Conservation (phyloP, 2,329 filamentous ascomycete genomes). For the Microdochium paspali region DNA sequence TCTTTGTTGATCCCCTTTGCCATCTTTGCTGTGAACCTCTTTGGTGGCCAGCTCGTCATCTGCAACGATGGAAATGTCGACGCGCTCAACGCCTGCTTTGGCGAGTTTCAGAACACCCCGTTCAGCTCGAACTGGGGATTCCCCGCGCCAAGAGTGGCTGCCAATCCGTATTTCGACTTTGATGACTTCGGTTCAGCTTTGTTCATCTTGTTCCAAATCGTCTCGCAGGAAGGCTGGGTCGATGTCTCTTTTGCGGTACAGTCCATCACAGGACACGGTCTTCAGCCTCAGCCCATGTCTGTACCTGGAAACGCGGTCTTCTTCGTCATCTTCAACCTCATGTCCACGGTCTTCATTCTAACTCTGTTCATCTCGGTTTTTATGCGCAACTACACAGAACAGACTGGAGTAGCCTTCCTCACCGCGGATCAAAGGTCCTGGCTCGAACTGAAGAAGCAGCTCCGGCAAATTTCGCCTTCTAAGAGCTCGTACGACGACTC, state of each 20-base stretch:
- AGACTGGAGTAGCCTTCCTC: constrained; percentile 92
- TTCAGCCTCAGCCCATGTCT: constrained; percentile 60
- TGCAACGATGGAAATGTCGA: constrained; percentile 66
- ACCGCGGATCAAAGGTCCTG: constrained; percentile 94
- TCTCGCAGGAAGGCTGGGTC: constrained; percentile 96
- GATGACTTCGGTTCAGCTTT: constrained; percentile 90
- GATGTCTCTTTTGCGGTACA: constrained; percentile 84
- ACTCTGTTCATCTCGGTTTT: constrained; percentile 98
- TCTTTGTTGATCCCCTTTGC: constrained; percentile 94
- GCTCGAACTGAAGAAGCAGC: constrained; percentile 85
- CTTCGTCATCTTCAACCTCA: constrained; percentile 92
- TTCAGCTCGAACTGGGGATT: constrained; percentile 70
- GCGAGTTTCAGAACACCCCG: constrained; percentile 69
- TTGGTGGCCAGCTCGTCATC: constrained; percentile 67
- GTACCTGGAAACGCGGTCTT: constrained; percentile 84
- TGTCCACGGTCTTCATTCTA: constrained; percentile 92
- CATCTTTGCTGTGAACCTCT: constrained; percentile 89
- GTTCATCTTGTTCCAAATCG: constrained; percentile 97
- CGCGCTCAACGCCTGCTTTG: constrained; percentile 64
- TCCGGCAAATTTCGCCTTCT: constrained; percentile 88
- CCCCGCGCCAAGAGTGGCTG: constrained; percentile 69
- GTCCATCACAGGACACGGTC: constrained; percentile 66
- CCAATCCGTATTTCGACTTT: constrained; percentile 82
- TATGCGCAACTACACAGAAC: constrained; percentile 99
- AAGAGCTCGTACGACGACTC: constrained; percentile 79